These are phyloP conservation scores for Clohesyomyces aquaticus DNA, from an alignment of 495 filamentous ascomycete species.

Conservation along the genomic window DNA sequence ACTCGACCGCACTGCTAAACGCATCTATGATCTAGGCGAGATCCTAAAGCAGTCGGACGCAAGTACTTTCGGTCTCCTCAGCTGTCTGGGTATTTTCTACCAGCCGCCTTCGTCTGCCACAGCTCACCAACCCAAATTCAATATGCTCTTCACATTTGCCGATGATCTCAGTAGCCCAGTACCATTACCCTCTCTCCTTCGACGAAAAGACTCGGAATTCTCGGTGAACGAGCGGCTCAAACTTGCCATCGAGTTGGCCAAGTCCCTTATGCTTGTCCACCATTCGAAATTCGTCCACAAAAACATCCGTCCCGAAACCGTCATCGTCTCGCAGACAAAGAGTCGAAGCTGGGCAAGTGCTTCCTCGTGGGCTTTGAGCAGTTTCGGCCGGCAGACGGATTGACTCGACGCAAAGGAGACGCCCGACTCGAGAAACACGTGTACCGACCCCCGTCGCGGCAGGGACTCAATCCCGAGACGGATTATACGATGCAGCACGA, in stretches of 20 bases:
- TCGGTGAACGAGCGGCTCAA: constrained; percentile 42
- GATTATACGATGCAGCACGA: constrained; percentile 64
- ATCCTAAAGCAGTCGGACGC: too few relatives aligned
- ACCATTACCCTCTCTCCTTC: too few relatives aligned
- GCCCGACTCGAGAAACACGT: constrained; percentile 53
- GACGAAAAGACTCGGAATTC: too few relatives aligned
- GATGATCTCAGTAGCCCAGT: too few relatives aligned
- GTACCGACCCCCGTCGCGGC: constrained; percentile 61
- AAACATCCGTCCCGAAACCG: constrained; percentile 59
- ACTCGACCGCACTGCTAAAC: too few relatives aligned
- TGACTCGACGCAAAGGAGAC: constrained; percentile 51
- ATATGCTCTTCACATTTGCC: too few relatives aligned
- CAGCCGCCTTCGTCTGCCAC: too few relatives aligned
- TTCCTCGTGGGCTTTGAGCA: constrained; percentile 59
- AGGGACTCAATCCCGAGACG: constrained; percentile 50
- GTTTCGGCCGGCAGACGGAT: constrained; percentile 50
- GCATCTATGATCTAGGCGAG: too few relatives aligned
- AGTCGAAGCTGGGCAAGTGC: constrained; percentile 34
- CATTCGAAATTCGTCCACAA: constrained; percentile 60
- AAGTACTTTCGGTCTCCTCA: too few relatives aligned
- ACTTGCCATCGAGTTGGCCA: constrained; percentile 53
- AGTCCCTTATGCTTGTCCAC: constrained; percentile 57
- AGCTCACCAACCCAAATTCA: too few relatives aligned
- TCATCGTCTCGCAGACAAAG: constrained; percentile 50
- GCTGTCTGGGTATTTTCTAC: too few relatives aligned